A percentile compares a stretch with the other conserved stretches of the same genome.
phyloP scores from a whole-genome alignment of 495 filamentous ascomycete species.

The Mycothermus thermophilus region DNA sequence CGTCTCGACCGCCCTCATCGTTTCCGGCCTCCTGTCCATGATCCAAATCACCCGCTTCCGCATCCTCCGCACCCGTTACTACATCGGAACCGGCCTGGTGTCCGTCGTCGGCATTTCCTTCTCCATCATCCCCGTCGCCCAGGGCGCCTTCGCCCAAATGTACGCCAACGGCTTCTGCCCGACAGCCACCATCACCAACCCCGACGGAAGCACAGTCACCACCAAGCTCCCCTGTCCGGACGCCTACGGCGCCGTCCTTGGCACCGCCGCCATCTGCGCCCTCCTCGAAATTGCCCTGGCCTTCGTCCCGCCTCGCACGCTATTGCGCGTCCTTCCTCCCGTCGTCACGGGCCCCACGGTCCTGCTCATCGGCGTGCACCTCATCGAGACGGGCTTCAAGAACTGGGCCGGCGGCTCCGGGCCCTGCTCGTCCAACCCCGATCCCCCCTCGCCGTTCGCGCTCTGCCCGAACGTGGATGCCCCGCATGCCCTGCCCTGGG shows the following conservation, averaged over 20 bases:
- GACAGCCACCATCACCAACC: conserved; percentile 33
- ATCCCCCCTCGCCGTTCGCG: conserved; percentile 39
- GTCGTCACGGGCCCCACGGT: conserved; percentile 81
- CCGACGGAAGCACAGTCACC: no score
- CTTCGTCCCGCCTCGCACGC: conserved; percentile 53
- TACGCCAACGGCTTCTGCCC: conserved; percentile 71
- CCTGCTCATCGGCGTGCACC: conserved; percentile 49
- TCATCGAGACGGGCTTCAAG: conserved; percentile 65
- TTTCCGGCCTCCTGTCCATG: conserved; percentile 63
- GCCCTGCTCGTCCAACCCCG: conserved; percentile 43
- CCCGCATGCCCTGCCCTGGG: conserved; percentile 78
- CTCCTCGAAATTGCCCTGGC: conserved; percentile 62
- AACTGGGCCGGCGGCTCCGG: conserved; percentile 75
- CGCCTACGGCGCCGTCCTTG: conserved; percentile 74
- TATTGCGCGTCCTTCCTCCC: conserved; percentile 74
- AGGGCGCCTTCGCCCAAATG: conserved; percentile 69
- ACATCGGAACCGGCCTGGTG: conserved; percentile 75
- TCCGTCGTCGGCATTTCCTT: conserved; percentile 87
- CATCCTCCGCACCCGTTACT: conserved; percentile 68
- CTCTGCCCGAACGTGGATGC: conserved; percentile 59
- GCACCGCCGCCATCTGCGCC: conserved; percentile 56
- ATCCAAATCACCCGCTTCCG: conserved; percentile 81
- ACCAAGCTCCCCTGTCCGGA: conserved; percentile 63
- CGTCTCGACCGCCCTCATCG: conserved; percentile 80
- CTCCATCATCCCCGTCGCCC: conserved; percentile 72